Evolutionary conservation across 2,329 filamentous ascomycete genomes (phyloP), one percentile per base, ranked within the genome.

Genomic region (Claviceps sp.): DNA sequence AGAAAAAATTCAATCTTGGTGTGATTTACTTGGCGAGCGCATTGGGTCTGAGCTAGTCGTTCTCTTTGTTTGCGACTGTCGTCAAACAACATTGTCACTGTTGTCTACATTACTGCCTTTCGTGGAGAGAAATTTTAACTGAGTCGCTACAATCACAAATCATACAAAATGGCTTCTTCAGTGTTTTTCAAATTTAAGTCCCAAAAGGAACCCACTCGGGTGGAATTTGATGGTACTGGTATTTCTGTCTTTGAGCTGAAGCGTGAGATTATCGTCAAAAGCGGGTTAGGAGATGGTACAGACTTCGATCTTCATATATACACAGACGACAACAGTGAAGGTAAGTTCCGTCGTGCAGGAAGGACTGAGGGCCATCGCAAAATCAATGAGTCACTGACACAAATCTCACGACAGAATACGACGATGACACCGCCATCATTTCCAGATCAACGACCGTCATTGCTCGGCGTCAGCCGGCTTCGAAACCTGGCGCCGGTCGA

Each of bases 181-280:
- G 93, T 98, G 65, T 97, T 96, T 73, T 98, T 96, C 86, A 95
- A 95, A 74, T 98, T 98, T 84, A 97, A 96, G 74, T 97, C 91
- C 61, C 89, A 94, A 67, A 96, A 89, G 74, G 93, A 97, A 66
- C 88, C 89, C 55, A 88, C 88, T 53, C 83, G 90, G 65, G 89
- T 98, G 63, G 87, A 90, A 65, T 97, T 98, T 69, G 91, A 98
- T 71, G 93, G 93, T 65, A 96, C 91, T 62, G 88, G 88, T 70
- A 95, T 97, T 65, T 95, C 91, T 56, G 93, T 97, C 57, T 98
- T 97, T 72, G 94, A 98, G 67, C 78, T 98, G 65, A 98, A 98
- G 74, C 86, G 91, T 74, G 93, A 97, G 72, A 98, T 98, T 64
- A 98, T 98, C 73, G 83, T 80, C 68, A 87, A 91, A 69, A 94